Evolutionary conservation across 2,329 filamentous ascomycete species (phyloP).

Genomic region (Venturiaceae sp.): DNA sequence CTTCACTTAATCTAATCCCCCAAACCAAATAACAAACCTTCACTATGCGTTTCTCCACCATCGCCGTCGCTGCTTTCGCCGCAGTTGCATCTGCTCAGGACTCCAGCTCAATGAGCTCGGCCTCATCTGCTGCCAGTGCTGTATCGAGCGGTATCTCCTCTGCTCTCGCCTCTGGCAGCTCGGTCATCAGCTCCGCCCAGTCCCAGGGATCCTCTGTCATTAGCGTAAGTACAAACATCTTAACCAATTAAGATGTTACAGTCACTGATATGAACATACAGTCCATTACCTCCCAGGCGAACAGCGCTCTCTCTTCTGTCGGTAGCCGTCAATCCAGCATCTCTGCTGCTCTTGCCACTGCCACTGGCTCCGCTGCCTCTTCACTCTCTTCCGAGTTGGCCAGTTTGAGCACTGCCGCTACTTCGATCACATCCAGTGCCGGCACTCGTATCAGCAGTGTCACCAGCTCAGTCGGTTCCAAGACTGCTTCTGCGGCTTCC

Average conservation of each 20-base stretch:
- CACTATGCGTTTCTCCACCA: slow-evolving; percentile 8
- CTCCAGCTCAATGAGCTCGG: neutral
- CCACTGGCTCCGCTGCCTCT: neutral
- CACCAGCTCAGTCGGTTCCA: neutral
- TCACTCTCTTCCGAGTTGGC: neutral
- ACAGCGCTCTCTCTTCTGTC: neutral
- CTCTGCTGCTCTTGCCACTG: neutral
- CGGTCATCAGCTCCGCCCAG: neutral
- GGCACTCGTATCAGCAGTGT: no score
- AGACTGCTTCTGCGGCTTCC: neutral
- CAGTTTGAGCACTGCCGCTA: neutral
- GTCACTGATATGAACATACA: no score
- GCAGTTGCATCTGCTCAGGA: slow-evolving; percentile 1
- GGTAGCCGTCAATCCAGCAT: neutral
- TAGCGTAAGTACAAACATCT: no score
- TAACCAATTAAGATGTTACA: no score
- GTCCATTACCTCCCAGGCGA: no score
- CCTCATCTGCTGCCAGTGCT: neutral
- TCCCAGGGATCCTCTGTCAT: neutral
- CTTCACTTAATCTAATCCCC: neutral
- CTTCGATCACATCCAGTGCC: neutral
- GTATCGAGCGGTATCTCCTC: neutral
- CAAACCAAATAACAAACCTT: neutral
- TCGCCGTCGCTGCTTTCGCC: slow-evolving; percentile 1
- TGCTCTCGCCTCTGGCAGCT: neutral